Evolutionary conservation across 116 monocot species (phyloP), one percentile per base, ranked within the genome.

Genomic region (Zostera marina): DNA sequence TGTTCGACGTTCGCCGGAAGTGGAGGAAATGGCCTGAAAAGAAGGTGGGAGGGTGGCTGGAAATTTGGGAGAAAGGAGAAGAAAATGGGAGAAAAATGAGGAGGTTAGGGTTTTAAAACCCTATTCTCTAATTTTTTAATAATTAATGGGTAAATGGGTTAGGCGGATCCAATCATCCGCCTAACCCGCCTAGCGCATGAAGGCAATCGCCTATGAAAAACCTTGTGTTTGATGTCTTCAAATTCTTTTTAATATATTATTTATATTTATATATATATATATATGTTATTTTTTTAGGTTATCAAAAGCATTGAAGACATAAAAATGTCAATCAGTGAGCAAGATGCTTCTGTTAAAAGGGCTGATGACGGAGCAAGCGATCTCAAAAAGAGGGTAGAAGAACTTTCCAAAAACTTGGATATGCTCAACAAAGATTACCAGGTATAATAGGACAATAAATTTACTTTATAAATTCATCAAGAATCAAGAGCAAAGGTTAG

Each of bases 361-460:
- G 75, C 74, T 16, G 85, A 85, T 62, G 76, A 80, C 59, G 96
- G 72, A 58, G 82, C 89, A 47, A 63, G 77, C 70, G 82, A 85
- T 58, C 52, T 85, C 41, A 89, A 82, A 74, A 73, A 72, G 39
- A 82, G 55, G 78, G 82, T 73, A 6, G 85, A 76, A 54, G 76
- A 80, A 66, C 59, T 96, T 61, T 64, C 85, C 8, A 77, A 70
- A 68, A 78, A 72, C 41, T 72, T 96, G 58, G 79, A 96, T 25
- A 72, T 75, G 22, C 47, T 67, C 51, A 85, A 96, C 64, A 85
- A 68, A 57, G 85, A 96, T 63, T 78, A 89, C 58, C 78, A 96
- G 96, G 96, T 94, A 77, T 9, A 56, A 11, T 13, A 13, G 19
- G 7, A 26, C 12, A 16, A 38, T 38, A 20, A 23, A 10, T 55